These are phyloP conservation scores for Prunus salicina DNA, from an alignment of 306 rosid genomes.

Conservation along the genomic window DNA sequence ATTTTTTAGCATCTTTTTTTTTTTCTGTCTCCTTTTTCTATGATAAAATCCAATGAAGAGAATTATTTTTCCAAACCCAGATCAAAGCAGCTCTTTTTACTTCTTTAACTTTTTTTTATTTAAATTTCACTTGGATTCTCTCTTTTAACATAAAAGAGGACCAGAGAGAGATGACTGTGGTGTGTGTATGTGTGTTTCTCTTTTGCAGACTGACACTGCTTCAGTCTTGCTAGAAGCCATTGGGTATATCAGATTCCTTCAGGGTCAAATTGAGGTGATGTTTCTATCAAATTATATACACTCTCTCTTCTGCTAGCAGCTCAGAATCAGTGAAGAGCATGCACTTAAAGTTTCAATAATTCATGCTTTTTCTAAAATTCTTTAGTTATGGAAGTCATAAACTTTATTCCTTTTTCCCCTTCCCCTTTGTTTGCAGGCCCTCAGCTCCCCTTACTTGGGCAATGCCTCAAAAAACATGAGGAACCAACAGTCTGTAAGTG, in stretches of 20 bases:
- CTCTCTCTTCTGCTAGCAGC: constrained; percentile 12
- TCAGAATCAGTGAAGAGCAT: constrained; percentile 40
- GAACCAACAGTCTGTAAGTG: constrained; percentile 58
- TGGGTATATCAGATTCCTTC: constrained; percentile 84
- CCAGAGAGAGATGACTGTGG: constrained; percentile 31
- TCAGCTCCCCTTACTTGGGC: constrained; percentile 73
- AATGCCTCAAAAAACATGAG: constrained; percentile 53
- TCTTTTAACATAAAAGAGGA: constrained; percentile 32
- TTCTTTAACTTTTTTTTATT: not conserved
- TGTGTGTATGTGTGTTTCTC: constrained; percentile 31
- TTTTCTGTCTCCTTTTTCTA: not conserved
- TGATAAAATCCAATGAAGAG: not conserved
- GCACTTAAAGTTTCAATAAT: constrained; percentile 45
- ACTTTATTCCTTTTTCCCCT: constrained; percentile 21
- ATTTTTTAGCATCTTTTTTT: not conserved
- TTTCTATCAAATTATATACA: constrained; percentile 3
- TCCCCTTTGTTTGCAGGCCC: constrained; percentile 54
- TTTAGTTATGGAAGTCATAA: constrained; percentile 35
- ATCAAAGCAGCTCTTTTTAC: not conserved
- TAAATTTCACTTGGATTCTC: constrained; percentile 12
- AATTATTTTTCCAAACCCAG: not conserved
- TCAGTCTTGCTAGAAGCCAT: constrained; percentile 83
- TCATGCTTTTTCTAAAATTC: constrained; percentile 41
- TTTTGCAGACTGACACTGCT: constrained; percentile 99
- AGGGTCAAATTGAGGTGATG: constrained; percentile 12